Evolutionary conservation across 2,329 filamentous ascomycete species (phyloP), one percentile per base, ranked within the genome.

Genomic region (Fusarium decemcellulare): DNA sequence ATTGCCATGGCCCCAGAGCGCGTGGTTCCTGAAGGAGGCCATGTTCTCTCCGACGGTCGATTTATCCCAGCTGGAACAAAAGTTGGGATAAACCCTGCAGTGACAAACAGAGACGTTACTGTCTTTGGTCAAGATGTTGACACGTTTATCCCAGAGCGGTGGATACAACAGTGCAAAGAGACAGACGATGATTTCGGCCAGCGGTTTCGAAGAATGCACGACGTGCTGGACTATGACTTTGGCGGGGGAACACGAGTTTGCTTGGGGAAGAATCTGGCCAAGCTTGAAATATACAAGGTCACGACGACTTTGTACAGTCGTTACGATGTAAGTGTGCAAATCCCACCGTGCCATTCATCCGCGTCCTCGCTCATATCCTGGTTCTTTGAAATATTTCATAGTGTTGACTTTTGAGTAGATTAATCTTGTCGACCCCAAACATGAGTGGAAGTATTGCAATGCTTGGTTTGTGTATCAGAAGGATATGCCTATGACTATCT

Each of bases 201-300:
- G 9, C 44, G 59, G 37, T 37, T 42, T 14, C 39, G 36, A 6
- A n/a, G 44, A n/a, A 57, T 57, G 52, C 29, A 43, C 14, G 43
- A 44, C 32, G 30, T 23, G 15, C 9, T 46, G 40, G 43, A 51
- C n/a, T 48, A 57, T 46, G 29, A 46, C 3, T 62, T 62, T 40
- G 46, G 59, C 2, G 46, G 16, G 6, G 59, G 59, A 7, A 43
- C 51, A 5, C 37, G 59, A 7, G 42, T 47, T 4, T 62, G 59
- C 32, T 16, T 62, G 15, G 53, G 53, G 5, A 51, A 44, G 30
- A 57, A 62, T n/a, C 11, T 62, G 44, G 53, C 52, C 5, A 42
- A 44, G 39, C 9, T 62, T 29, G 59, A 58, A 39, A 42, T 52
- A 9, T 62, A 62, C 46, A 62, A 62, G 27, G 34, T 32, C 7